Conservation (phyloP, 192 early-diverging fungal species). For the Umbelopsis ramanniana region DNA sequence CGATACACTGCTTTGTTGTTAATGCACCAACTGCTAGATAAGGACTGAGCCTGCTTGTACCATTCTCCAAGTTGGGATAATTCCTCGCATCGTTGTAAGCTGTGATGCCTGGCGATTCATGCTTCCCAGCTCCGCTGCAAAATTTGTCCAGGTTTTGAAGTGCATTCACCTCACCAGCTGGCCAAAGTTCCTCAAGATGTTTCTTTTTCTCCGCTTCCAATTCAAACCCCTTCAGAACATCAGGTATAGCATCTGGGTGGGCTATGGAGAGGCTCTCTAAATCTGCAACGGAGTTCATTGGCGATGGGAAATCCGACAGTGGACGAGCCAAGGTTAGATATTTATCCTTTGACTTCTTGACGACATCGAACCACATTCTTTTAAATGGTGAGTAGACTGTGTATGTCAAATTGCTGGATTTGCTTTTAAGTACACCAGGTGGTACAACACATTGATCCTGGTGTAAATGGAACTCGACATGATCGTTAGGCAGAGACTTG, state of each 20-base stretch:
- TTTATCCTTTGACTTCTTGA: constrained; percentile 36
- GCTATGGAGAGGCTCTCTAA: neutral
- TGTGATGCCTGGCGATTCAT: too few species aligned
- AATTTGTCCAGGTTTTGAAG: constrained; percentile 45
- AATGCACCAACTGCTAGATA: constrained; percentile 56
- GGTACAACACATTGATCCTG: constrained; percentile 66
- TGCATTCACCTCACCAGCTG: constrained; percentile 59
- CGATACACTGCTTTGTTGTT: constrained; percentile 55
- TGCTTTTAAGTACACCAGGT: constrained; percentile 53
- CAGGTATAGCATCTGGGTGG: neutral
- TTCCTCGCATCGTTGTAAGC: constrained; percentile 54
- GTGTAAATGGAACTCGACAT: constrained; percentile 30
- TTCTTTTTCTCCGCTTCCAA: constrained; percentile 15
- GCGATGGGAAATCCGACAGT: neutral
- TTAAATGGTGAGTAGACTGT: constrained; percentile 57
- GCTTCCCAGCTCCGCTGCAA: constrained; percentile 23
- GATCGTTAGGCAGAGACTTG: neutral
- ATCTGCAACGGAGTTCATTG: constrained; percentile 18
- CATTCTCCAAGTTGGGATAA: constrained; percentile 36
- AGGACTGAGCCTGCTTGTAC: constrained; percentile 42
- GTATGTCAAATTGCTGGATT: constrained; percentile 44
- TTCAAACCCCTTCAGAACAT: neutral
- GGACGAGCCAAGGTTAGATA: constrained; percentile 19
- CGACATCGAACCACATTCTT: constrained; percentile 42
- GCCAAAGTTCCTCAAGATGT: constrained; percentile 40